Evolutionary conservation across 163 green algal genomes (phyloP).

Genomic region (Chloromonas sp.): DNA sequence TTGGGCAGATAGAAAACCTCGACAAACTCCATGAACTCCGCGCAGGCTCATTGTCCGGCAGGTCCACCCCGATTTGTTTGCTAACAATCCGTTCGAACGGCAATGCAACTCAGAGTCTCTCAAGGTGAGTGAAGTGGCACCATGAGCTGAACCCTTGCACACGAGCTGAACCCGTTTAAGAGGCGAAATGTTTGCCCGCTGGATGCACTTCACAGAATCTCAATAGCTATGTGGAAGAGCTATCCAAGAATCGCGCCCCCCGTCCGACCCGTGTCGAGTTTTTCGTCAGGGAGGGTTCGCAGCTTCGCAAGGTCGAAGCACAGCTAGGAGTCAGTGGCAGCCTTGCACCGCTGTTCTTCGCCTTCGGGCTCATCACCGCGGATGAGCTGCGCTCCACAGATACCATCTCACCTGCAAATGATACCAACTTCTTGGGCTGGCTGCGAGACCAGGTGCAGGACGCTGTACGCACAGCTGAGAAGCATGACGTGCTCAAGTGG

Average conservation of each 20-base stretch:
- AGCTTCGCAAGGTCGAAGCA: conserved; percentile 49
- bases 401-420: conserved; percentile 20
- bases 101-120: conserved; percentile 69
- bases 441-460: conserved; percentile 62
- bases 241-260: conserved; percentile 40
- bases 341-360: conserved; percentile 71
- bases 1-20: too few relatives aligned
- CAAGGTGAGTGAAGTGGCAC: conserved; percentile 40
- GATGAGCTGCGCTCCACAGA: conserved; percentile 52
- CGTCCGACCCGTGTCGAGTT: conserved; percentile 56
- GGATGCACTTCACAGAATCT: conserved; percentile 46
- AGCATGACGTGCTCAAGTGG: conserved; percentile 68
- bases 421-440: conserved; percentile 72
- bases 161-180: too few relatives aligned
- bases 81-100: conserved; percentile 57
- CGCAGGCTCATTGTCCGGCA: conserved; percentile 39
- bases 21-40: neutral
- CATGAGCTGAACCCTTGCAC: too few relatives aligned
- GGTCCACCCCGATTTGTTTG: conserved; percentile 83
- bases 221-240: conserved; percentile 75
- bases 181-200: neutral
- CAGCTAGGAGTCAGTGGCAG: conserved; percentile 59
- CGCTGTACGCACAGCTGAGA: conserved; percentile 63
- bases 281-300: conserved; percentile 54
- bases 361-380: conserved; percentile 76